These are phyloP conservation scores for Hura crepitans DNA, from an alignment of 441 rosid species.

Conservation along the genomic window DNA sequence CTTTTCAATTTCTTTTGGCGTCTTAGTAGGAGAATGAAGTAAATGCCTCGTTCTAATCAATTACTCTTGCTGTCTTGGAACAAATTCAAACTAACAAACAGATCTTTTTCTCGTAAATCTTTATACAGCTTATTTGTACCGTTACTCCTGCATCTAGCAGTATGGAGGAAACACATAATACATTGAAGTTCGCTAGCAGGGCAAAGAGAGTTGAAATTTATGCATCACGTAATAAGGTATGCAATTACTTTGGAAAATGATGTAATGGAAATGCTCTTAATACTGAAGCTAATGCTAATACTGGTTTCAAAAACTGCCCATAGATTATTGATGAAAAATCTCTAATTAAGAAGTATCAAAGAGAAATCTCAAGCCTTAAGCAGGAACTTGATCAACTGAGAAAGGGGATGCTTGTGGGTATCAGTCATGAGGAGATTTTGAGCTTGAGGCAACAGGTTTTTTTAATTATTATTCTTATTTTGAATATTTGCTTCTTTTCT, in stretches of 20 bases:
- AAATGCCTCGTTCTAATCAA: not conserved
- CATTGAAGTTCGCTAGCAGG: constrained; percentile 96
- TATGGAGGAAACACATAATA: constrained; percentile 97
- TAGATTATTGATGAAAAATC: constrained; percentile 99
- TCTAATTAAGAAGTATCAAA: constrained; percentile 93
- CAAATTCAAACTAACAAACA: constrained; percentile 6
- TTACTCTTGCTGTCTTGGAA: constrained; percentile 3
- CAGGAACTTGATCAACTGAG: constrained; percentile 84
- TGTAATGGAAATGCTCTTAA: not conserved
- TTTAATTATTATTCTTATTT: too few relatives aligned
- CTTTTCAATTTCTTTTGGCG: constrained; percentile 6
- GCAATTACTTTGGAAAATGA: constrained; percentile 20
- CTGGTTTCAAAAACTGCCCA: constrained; percentile 23
- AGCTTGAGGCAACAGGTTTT: constrained; percentile 85
- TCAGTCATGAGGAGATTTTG: constrained; percentile 89
- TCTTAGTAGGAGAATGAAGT: constrained; percentile 2
- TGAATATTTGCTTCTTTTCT: constrained; percentile 1
- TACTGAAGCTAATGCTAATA: constrained; percentile 17
- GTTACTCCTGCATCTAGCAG: constrained; percentile 99
- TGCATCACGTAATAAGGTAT: constrained; percentile 97
- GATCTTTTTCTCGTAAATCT: constrained; percentile 12
- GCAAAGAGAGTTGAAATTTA: constrained; percentile 96
- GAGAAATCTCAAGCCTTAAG: constrained; percentile 85
- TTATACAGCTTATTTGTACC: constrained; percentile 89
- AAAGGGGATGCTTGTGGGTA: constrained; percentile 76